Base-by-base conservation (phyloP, 495 filamentous ascomycete genomes). In the Annulohypoxylon nitens region DNA sequence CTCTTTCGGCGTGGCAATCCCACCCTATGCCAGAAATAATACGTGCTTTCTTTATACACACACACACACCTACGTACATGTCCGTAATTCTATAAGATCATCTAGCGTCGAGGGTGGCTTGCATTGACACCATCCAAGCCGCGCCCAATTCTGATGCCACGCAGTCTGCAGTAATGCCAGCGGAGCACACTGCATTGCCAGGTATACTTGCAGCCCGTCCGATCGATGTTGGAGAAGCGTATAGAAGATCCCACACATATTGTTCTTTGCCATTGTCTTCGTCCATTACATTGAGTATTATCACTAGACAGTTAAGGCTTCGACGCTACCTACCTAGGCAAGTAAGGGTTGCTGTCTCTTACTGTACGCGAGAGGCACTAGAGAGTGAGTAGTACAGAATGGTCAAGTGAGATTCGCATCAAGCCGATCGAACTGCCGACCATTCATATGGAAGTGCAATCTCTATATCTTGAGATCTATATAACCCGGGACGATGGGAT, bases 161-260 rank as follows among this genome's bases (percentile, higher is more conserved):
- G 71, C 71, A 74, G 63, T 48, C 67, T 75, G 67, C 72, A 70
- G 68, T 53, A 67, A 70, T 54, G 72, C 67, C 64, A 67, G 39
- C 67, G 47, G 59, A 71, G 54, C 63, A 61, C 55, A 53, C 48
- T 75, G 72, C 72, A 75, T 67, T 70, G 67, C 67, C 72, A 75
- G 41, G 67, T 64, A 68, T 26, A 61, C 64, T 67, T 61, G 67
- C 72, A 68, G 67, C 59, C 63, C 53, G 64, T 53, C 67, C 67
- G 72, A 75, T 75, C 67, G 67, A 75, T 67, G 41, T 43, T 65
- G 47, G 62, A 67, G 68, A 67, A 64, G 34, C 43, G 43, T 10
- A 67, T 12, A 64, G 64, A 26, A 61, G 25, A 69, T 68, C 48
- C 34, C 55, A 14, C 63, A 43, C 41, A 53, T n/a, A 39, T 60